Percentiles rank a stretch among this genome's conserved stretches.
Conservation (phyloP, 1,284 basidiomycete genomes). For the Mycena sp. region DNA sequence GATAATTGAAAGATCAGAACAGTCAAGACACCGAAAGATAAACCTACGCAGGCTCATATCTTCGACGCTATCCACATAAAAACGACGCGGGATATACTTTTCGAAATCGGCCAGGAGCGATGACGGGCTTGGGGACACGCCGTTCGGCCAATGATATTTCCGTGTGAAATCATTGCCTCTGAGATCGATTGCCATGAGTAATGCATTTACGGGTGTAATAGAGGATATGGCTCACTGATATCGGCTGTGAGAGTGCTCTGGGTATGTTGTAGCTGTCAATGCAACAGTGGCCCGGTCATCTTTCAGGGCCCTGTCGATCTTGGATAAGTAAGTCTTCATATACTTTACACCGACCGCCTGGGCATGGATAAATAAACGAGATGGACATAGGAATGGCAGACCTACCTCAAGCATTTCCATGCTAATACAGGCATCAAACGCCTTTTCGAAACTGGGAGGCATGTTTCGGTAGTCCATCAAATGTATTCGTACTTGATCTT, state of each 20-base stretch:
- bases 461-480: conserved; percentile 76
- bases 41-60: conserved; percentile 11
- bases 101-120: background rate
- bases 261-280: conserved; percentile 6
- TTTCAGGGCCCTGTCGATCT: conserved; percentile 16
- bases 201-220: background rate
- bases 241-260: background rate
- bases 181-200: no score
- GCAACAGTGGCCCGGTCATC: conserved; percentile 2
- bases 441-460: conserved; percentile 62
- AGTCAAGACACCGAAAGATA: background rate
- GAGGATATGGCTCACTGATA: background rate
- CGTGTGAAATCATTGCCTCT: conserved; percentile 10
- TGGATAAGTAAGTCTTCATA: background rate
- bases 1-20: no score
- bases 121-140: background rate
- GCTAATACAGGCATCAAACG: conserved; percentile 77
- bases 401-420: conserved; percentile 79
- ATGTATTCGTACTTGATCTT: conserved; percentile 69
- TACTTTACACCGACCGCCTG: conserved; percentile 8
- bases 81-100: background rate
- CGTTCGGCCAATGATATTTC: conserved; percentile 18
- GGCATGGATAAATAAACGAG: no score
- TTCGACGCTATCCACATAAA: background rate
- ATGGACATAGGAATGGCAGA: background rate